Evolutionary conservation across 768 basidiomycete species (phyloP), one percentile per base, ranked within the genome.

Genomic region (Termitomyces sp.): DNA sequence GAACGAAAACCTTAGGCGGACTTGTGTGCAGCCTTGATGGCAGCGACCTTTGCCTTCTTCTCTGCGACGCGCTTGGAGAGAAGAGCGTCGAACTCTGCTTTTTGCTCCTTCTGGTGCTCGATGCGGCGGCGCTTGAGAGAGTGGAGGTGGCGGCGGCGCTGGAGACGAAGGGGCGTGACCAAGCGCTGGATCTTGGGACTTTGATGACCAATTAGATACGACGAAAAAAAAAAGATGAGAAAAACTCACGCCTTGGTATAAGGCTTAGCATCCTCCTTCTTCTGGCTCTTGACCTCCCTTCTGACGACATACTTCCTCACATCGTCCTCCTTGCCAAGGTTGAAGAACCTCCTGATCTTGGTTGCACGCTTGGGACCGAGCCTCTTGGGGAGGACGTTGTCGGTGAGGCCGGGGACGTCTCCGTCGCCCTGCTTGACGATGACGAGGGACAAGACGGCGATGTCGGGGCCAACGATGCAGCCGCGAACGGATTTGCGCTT

Each of bases 401-500:
- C 94, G 64, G 96, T 98, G 53, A 99, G 78, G 27, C 93, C 95
- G 26, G 94, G 86, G 69, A 98, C 85, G 26, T 96, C 93, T 54
- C 73, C 67, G 57, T 96, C 93, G 56, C 96, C 96, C 78, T 97
- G 90, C 83, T 98, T 97, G 77, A 97, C 92, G 66, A 99, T 88
- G 71, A 95, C 87, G 63, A 95, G 79, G 50, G 91, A 89, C 63
- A 99, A 85, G 60, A 97, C 95, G 55, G 94, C 89, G 66, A 98
- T 97, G 74, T 99, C 95, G 69, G 93, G 84, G 63, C 91, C 94
- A 71, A 98, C 92, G 75, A 98, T 98, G 82, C 94, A 97, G 34
- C 96, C 96, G 61, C 96, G 91, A 61, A 99, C 92, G 67, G 95
- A 97, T 79, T 98, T 98, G 82, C 96, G 91, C 83, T 92, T 94